Conservation (phyloP, 208 protist genomes). For the Trypanosoma lewisi region DNA sequence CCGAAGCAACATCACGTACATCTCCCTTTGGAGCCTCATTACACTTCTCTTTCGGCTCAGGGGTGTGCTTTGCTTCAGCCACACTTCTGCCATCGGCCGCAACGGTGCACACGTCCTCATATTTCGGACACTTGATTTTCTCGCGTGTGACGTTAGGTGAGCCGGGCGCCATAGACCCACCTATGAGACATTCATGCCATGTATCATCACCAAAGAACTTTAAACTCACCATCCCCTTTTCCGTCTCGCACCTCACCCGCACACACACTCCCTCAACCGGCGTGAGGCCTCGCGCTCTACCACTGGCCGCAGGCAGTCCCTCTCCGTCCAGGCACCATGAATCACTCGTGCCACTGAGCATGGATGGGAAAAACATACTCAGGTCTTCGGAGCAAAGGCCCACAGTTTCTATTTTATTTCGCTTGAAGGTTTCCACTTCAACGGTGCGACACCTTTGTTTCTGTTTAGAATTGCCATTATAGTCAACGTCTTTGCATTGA, state of each 20-base stretch:
- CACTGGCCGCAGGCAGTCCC: not conserved
- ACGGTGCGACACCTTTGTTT: not conserved
- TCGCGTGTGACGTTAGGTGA: not conserved
- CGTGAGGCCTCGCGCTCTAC: not conserved
- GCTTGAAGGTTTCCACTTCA: not conserved
- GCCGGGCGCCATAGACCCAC: not conserved
- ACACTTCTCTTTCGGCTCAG: not conserved
- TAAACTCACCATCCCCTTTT: not conserved
- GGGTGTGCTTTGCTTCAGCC: not conserved
- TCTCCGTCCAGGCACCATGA: not conserved
- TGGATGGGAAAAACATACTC: not conserved
- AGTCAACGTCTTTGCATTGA: not conserved
- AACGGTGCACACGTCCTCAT: not conserved
- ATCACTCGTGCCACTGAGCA: not conserved
- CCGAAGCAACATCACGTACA: too few relatives aligned
- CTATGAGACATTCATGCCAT: not conserved
- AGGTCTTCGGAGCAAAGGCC: not conserved
- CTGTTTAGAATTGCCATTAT: too few relatives aligned
- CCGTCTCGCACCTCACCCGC: not conserved
- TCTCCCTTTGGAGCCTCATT: too few relatives aligned
- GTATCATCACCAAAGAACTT: not conserved
- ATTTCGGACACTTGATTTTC: constrained; percentile 1
- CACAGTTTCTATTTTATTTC: not conserved
- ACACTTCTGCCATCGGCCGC: not conserved
- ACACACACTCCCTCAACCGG: constrained; percentile 1